Conservation (phyloP, 1,139 yeast species). For the Oligophagozyma castellii region DNA sequence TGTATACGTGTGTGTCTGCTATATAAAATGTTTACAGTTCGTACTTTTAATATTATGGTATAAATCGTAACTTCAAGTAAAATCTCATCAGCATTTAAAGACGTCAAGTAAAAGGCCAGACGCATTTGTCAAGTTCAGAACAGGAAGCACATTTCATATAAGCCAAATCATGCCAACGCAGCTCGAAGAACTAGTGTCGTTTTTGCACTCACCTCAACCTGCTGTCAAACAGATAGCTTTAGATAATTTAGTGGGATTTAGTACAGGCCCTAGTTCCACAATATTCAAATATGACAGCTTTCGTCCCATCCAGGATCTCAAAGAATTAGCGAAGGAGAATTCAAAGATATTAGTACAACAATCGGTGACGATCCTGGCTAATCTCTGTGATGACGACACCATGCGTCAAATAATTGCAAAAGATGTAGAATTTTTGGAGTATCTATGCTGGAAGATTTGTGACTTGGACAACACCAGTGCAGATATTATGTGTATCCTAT, state of each 20-base stretch:
- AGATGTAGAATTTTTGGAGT: slow-evolving; percentile 47
- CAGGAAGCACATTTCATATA: slow-evolving; percentile 1
- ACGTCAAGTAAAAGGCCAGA: too few relatives aligned
- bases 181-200: slow-evolving; percentile 59
- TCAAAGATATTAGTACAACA: slow-evolving; percentile 48
- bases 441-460: slow-evolving; percentile 39
- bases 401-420: slow-evolving; percentile 52
- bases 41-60: not conserved
- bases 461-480: slow-evolving; percentile 51
- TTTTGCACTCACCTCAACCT: slow-evolving; percentile 72
- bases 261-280: slow-evolving; percentile 51
- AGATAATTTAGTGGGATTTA: slow-evolving; percentile 71
- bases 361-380: slow-evolving; percentile 68
- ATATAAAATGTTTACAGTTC: too few relatives aligned
- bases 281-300: slow-evolving; percentile 61
- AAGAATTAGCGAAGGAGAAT: slow-evolving; percentile 36
- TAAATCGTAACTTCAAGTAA: not conserved
- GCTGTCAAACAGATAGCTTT: slow-evolving; percentile 78
- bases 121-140: too few relatives aligned
- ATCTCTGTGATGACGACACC: slow-evolving; percentile 52
- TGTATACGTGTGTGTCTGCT: not conserved
- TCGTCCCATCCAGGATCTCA: slow-evolving; percentile 64
- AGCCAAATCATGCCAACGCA: slow-evolving; percentile 38
- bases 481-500: slow-evolving; percentile 70
- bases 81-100: slow-evolving; percentile 2